Evolutionary conservation across 202 grass and related monocot species (phyloP).

Genomic region (Setaria italica): DNA sequence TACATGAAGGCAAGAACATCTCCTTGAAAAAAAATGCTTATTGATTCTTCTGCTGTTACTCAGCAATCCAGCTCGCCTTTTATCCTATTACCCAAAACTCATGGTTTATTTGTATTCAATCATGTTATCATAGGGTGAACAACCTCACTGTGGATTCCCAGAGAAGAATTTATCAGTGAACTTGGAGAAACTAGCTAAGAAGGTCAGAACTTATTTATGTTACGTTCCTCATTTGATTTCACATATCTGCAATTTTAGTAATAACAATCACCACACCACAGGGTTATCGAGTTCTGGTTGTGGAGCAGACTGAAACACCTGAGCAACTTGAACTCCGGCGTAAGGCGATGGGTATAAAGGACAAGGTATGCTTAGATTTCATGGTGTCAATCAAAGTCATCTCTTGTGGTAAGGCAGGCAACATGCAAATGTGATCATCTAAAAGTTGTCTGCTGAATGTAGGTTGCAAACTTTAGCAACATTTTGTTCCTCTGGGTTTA

Average conservation of each 20-base stretch:
- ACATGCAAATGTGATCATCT: conserved; percentile 29
- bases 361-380: conserved; percentile 70
- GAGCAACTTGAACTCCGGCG: conserved; percentile 88
- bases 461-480: background rate
- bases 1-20: conserved; percentile 81
- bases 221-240: conserved; percentile 25
- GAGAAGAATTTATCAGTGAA: conserved; percentile 92
- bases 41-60: conserved; percentile 31
- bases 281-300: conserved; percentile 92
- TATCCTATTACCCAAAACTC: conserved; percentile 24
- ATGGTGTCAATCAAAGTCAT: conserved; percentile 21
- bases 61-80: background rate
- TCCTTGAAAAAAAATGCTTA: background rate
- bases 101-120: conserved; percentile 36
- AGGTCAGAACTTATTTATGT: conserved; percentile 56
- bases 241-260: conserved; percentile 18
- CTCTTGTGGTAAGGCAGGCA: background rate
- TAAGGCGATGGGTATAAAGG: conserved; percentile 86
- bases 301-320: conserved; percentile 95
- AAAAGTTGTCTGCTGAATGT: conserved; percentile 29
- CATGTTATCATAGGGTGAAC: conserved; percentile 69
- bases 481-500: background rate
- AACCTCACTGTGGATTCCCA: conserved; percentile 97
- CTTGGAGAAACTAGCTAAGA: conserved; percentile 96
- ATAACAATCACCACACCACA: conserved; percentile 46